phyloP scores from a whole-genome alignment of 2,329 filamentous ascomycete genomes.

The Ophiognomonia clavigignenti-juglandacearum region DNA sequence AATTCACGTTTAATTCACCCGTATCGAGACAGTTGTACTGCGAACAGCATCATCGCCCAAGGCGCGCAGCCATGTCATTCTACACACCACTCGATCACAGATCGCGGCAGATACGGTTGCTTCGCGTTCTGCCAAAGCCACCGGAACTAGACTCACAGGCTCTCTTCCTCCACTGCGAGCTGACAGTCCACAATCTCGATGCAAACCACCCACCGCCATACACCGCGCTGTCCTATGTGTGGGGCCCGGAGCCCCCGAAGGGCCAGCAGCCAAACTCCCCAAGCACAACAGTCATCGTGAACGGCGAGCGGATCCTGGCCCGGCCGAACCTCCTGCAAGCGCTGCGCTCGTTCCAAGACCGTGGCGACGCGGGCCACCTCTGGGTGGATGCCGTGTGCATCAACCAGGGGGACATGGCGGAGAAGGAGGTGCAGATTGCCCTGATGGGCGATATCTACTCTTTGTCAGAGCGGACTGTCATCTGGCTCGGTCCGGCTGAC shows the following conservation, averaged over 20 bases:
- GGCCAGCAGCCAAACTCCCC: neutral
- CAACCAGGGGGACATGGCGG: neutral
- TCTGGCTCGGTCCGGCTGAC: neutral
- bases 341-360: neutral
- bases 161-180: neutral
- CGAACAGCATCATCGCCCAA: no score
- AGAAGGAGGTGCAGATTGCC: conserved; percentile 2
- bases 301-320: neutral
- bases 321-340: neutral
- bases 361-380: neutral
- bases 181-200: neutral
- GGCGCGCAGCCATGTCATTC: no score
- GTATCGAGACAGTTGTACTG: no score
- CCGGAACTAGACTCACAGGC: neutral
- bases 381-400: conserved; percentile 2
- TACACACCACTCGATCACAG: no score
- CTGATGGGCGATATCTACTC: neutral
- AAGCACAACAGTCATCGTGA: neutral
- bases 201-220: neutral
- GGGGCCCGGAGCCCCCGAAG: neutral
- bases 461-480: neutral
- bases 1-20: no score
- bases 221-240: conserved; percentile 2
- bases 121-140: neutral
- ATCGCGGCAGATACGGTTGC: neutral